Evolutionary conservation across 495 filamentous ascomycete species (phyloP).

Genomic region (Talaromyces adpressus): DNA sequence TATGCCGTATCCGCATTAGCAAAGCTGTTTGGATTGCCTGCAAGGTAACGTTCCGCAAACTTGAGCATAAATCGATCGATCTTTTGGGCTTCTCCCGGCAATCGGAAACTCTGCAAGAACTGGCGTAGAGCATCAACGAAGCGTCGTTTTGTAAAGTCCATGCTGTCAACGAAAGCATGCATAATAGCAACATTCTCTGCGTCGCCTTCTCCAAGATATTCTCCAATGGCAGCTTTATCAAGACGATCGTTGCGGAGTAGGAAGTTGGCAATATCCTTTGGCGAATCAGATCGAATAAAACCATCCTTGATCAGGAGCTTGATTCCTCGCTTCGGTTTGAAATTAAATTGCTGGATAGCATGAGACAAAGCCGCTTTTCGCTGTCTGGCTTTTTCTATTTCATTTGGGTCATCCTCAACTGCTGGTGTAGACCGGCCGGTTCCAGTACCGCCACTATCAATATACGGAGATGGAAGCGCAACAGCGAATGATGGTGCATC

Average conservation of each 20-base stretch:
- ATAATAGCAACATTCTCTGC: slow-evolving; percentile 89
- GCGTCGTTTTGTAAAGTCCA: slow-evolving; percentile 90
- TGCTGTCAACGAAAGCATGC: slow-evolving; percentile 93
- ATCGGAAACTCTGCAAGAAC: slow-evolving; percentile 89
- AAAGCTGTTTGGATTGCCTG: slow-evolving; percentile 93
- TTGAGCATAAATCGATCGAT: slow-evolving; percentile 99
- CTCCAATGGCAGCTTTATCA: slow-evolving; percentile 87
- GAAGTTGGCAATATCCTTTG: slow-evolving; percentile 82
- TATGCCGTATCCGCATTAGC: slow-evolving; percentile 98
- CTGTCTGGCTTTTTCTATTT: slow-evolving; percentile 89
- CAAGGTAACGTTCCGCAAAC: slow-evolving; percentile 92
- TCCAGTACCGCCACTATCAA: slow-evolving; percentile 49
- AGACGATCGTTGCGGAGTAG: slow-evolving; percentile 66
- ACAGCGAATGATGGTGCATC: slow-evolving; percentile 46
- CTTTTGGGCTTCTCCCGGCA: slow-evolving; percentile 96
- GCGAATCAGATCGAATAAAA: slow-evolving; percentile 69
- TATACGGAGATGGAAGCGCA: slow-evolving; percentile 41
- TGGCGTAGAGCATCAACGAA: slow-evolving; percentile 89
- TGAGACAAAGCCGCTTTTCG: slow-evolving; percentile 87
- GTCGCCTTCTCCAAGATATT: slow-evolving; percentile 93
- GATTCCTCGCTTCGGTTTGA: slow-evolving; percentile 92
- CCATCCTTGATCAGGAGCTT: slow-evolving; percentile 75
- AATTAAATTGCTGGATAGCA: slow-evolving; percentile 90
- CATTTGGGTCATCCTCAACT: slow-evolving; percentile 79
- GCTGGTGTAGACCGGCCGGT: slow-evolving; percentile 65